Evolutionary conservation across 306 rosid species (phyloP).

Genomic region (Vigna mungo): DNA sequence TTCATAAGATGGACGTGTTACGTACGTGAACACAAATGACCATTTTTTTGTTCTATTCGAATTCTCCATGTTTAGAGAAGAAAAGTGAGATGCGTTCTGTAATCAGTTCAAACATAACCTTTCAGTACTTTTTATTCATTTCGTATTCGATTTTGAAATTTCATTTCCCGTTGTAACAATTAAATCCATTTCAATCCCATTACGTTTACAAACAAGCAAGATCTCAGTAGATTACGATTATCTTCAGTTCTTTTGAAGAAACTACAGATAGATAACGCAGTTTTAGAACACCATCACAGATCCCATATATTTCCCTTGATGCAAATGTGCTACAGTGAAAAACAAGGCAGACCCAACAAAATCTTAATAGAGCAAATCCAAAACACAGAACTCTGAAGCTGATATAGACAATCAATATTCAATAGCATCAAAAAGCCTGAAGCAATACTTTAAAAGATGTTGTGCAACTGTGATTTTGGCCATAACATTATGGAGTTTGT

Average conservation of each 20-base stretch:
- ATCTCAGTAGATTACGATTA: conserved; percentile 36
- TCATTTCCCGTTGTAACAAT: no score
- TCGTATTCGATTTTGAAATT: no score
- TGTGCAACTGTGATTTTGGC: not conserved
- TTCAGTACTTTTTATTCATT: no score
- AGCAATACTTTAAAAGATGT: not conserved
- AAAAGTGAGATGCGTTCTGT: no score
- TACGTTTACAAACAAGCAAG: not conserved
- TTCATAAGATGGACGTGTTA: no score
- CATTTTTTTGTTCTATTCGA: no score
- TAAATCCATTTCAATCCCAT: no score
- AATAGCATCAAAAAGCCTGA: not conserved
- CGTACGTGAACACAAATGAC: no score
- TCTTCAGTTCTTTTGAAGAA: conserved; percentile 46
- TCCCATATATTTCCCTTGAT: conserved; percentile 1
- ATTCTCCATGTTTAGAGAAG: no score
- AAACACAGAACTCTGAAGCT: not conserved
- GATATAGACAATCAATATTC: not conserved
- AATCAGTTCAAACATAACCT: no score
- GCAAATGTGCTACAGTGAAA: not conserved
- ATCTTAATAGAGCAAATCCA: not conserved
- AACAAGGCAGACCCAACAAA: not conserved
- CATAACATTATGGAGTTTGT: not conserved
- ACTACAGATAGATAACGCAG: conserved; percentile 60
- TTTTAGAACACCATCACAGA: conserved; percentile 44